Conservation (phyloP, 2,329 filamentous ascomycete genomes). For the Coleophoma crateriformis region DNA sequence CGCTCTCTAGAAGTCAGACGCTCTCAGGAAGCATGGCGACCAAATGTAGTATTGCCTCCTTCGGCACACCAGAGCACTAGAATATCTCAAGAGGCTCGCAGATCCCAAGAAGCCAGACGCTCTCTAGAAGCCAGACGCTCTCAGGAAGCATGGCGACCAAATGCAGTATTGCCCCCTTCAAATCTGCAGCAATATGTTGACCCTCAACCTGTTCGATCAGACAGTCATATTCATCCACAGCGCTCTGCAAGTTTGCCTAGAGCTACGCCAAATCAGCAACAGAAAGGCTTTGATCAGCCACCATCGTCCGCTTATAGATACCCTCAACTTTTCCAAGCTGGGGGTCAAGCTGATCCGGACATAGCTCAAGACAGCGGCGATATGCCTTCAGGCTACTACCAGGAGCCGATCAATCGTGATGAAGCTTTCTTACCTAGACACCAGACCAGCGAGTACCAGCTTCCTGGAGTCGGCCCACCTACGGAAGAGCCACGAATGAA, state of each 20-base stretch:
- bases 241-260: conserved; percentile 9
- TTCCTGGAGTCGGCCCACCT: conserved; percentile 30
- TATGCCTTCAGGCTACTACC: conserved; percentile 20
- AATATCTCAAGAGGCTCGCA: no score
- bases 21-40: conserved; percentile 19
- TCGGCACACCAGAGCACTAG: no score
- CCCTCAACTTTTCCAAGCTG: conserved; percentile 38
- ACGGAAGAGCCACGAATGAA: conserved; percentile 26
- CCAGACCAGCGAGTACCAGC: conserved; percentile 33
- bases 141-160: conserved; percentile 18
- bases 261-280: conserved; percentile 4
- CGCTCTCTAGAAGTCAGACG: conserved; percentile 2
- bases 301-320: conserved; percentile 46
- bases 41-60: conserved; percentile 4
- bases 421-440: conserved; percentile 32
- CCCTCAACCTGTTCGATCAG: not conserved
- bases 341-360: conserved; percentile 15
- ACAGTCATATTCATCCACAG: not conserved
- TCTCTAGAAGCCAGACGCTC: conserved; percentile 6
- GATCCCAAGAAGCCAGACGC: conserved; percentile 1
- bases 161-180: conserved; percentile 4
- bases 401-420: conserved; percentile 19
- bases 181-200: conserved; percentile 3
- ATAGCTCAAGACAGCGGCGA: conserved; percentile 14
- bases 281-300: conserved; percentile 32